Conservation (phyloP, 2,329 filamentous ascomycete genomes). For the Alternaria consortialis region DNA sequence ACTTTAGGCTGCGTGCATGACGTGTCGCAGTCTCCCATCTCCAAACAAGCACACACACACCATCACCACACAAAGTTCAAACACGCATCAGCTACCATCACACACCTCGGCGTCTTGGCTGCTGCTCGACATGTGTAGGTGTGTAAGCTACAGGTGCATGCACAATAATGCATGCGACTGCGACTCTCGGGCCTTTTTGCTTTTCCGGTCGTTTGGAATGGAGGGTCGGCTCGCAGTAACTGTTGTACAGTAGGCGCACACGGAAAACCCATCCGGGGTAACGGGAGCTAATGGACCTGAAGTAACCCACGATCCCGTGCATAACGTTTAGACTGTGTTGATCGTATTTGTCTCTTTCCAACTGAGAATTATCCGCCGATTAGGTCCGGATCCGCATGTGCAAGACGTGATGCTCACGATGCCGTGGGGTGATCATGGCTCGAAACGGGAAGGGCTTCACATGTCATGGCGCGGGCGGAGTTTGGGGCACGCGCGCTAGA, state of each 20-base stretch:
- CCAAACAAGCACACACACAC: constrained; percentile 11
- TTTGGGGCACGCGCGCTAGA: constrained; percentile 2
- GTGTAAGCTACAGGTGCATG: not conserved
- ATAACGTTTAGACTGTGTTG: not conserved
- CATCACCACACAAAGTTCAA: constrained; percentile 6
- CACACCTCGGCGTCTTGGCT: constrained; percentile 10
- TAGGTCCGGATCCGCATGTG: constrained; percentile 17
- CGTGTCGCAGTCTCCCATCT: constrained; percentile 5
- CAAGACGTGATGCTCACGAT: constrained; percentile 17
- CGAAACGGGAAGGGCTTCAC: constrained; percentile 19
- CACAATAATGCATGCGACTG: not conserved
- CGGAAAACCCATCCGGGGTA: constrained; percentile 20
- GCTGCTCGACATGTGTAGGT: not conserved
- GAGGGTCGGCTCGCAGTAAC: constrained; percentile 6
- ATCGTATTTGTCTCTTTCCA: not conserved
- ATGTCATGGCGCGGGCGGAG: constrained; percentile 1
- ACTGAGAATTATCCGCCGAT: constrained; percentile 20
- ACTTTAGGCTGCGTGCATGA: constrained; percentile 7
- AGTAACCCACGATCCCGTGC: not conserved
- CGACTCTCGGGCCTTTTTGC: constrained; percentile 4
- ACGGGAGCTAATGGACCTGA: constrained; percentile 10
- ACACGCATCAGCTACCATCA: constrained; percentile 6
- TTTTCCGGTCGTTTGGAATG: constrained; percentile 3
- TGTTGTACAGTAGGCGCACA: not conserved
- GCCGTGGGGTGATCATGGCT: constrained; percentile 20